Base-by-base conservation (phyloP, 371 early-diverging fungal genomes). In the Phascolomyces articulosus region DNA sequence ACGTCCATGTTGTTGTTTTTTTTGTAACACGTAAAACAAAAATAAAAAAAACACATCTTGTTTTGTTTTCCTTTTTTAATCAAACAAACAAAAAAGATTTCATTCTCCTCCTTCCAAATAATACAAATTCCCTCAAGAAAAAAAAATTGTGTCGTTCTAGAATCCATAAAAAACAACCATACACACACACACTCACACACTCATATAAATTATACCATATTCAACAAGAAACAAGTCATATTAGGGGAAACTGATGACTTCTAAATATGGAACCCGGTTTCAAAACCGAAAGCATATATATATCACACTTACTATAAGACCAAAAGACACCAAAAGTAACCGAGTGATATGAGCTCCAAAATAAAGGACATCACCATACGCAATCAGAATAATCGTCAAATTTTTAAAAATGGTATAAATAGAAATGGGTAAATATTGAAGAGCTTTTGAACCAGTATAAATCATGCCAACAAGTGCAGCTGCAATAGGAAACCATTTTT, bases 381-480 rank as follows among this genome's bases (percentile, higher is more conserved):
- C 99, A 69, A 97, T 94, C 40, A 98, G 74, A 66, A 98, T 96
- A 68, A 99, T 98, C 29, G 97, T 96, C 68, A 96, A 69, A 83
- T 99, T 99, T 85, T 99, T 99, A 82, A 99, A 97, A 48, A 99
- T 90, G 57, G 99, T 99, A 74, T 97, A 99, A 26, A 99, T 78
- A 9, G 98, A 94, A 62, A 98, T 94, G 51, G 92, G 85, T 44
- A 99, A 86, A 76, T 89, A 95, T 69, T 95, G 93, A 16, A 99
- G 76, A 23, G 79, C 92, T 85, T 91, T 98, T 84, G 85, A 96
- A 34, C 99, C 99, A 3, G 98, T 95, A 78, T 97, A 98, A 61
- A 99, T 93, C 99, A 99, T 99, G 60, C 90, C 84, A 13, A 93
- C 93, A 31, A 98, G 84, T 58, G 92, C 85, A 41, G 87, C 64